phyloP scores from a whole-genome alignment of 2,329 filamentous ascomycete genomes.

The Magnaporthiopsis poae region DNA sequence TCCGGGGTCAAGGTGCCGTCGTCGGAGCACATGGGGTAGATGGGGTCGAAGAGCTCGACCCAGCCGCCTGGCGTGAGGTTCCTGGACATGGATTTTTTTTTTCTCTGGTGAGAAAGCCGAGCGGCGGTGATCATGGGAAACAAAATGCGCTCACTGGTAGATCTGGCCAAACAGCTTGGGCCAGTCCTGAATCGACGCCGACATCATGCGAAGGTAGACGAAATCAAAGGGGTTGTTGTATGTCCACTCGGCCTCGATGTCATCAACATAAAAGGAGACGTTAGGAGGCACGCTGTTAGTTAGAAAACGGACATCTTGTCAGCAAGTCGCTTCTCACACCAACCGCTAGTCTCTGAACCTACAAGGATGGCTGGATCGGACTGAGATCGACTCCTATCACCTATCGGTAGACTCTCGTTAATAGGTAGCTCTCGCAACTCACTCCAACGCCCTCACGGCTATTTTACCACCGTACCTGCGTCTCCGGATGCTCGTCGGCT shows the following conservation, averaged over 20 bases:
- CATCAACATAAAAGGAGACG: constrained; percentile 16
- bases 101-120: no score
- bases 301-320: no score
- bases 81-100: background rate
- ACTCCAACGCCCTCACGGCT: no score
- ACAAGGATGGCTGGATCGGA: constrained; percentile 14
- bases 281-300: constrained; percentile 13
- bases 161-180: constrained; percentile 12
- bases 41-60: constrained; percentile 18
- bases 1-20: constrained; percentile 19
- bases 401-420: background rate
- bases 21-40: constrained; percentile 13
- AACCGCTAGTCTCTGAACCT: background rate
- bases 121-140: no score
- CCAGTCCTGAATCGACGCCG: constrained; percentile 14
- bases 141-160: constrained; percentile 6
- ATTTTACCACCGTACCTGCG: background rate
- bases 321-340: no score
- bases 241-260: constrained; percentile 15
- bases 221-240: constrained; percentile 13
- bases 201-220: constrained; percentile 14
- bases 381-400: constrained; percentile 17
- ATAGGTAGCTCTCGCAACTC: no score
- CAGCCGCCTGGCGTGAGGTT: constrained; percentile 17
- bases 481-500: constrained; percentile 8